Percentiles rank a stretch among this genome's conserved stretches.
Evolutionary conservation across 2,329 filamentous ascomycete genomes (phyloP).

Genomic region (Pyrenochaeta sp.): DNA sequence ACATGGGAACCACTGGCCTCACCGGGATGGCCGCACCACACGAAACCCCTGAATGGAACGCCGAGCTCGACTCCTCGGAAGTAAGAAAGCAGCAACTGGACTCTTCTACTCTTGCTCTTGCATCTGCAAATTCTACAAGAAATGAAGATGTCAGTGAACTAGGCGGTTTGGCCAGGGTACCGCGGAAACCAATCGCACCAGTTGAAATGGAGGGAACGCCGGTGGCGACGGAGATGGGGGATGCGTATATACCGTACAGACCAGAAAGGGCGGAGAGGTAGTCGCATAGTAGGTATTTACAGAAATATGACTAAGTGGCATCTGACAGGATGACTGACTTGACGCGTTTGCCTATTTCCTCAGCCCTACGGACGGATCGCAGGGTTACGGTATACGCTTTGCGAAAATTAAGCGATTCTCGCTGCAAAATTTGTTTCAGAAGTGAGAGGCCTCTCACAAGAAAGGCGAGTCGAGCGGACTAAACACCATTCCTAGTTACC

Average conservation of each 20-base stretch:
- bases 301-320: no score
- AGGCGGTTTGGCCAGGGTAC: slow-evolving; percentile 18
- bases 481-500: no score
- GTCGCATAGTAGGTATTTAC: no score
- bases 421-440: no score
- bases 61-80: slow-evolving; percentile 28
- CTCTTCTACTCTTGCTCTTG: neutral
- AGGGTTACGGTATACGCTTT: no score
- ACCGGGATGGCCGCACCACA: neutral
- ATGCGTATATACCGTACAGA: slow-evolving; percentile 19
- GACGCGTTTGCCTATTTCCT: no score
- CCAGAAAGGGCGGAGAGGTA: neutral
- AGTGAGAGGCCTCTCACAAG: no score
- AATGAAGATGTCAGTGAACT: slow-evolving; percentile 13
- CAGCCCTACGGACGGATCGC: no score
- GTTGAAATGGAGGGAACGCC: slow-evolving; percentile 26
- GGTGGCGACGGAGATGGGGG: slow-evolving; percentile 16
- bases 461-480: no score
- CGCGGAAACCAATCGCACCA: slow-evolving; percentile 25
- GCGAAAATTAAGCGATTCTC: no score
- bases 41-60: slow-evolving; percentile 32
- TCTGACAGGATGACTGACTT: no score
- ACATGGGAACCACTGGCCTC: neutral
- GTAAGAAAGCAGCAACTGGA: slow-evolving; percentile 16
- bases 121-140: neutral